Conservation (phyloP, 2,329 filamentous ascomycete species). For the Cryphonectria carpinicola region DNA sequence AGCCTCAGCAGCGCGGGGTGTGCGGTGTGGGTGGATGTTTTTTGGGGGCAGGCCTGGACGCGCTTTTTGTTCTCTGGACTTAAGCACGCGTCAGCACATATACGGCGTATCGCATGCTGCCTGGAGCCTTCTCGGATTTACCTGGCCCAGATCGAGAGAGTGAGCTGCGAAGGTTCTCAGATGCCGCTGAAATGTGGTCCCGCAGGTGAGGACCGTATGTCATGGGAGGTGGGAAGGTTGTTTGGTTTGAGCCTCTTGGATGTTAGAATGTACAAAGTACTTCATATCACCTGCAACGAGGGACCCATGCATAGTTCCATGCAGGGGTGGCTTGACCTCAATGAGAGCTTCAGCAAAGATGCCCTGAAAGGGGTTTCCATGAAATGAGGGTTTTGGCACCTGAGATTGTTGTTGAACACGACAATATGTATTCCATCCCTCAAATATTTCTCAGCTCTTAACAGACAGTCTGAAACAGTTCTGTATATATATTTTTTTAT, state of each 20-base stretch:
- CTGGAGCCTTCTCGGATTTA: neutral
- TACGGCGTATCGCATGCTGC: neutral
- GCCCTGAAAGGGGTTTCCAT: neutral
- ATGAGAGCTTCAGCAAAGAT: neutral
- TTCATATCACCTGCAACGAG: neutral
- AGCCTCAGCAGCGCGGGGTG: slow-evolving; percentile 15
- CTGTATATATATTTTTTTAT: no score
- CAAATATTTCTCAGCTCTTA: neutral
- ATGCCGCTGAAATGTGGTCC: neutral
- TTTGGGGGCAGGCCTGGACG: slow-evolving; percentile 9
- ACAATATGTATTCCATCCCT: neutral
- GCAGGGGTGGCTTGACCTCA: neutral
- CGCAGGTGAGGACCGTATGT: no score
- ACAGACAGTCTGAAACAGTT: neutral
- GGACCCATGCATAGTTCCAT: neutral
- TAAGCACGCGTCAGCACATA: slow-evolving; percentile 15
- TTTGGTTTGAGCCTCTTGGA: slow-evolving; percentile 3
- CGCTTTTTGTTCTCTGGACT: slow-evolving; percentile 2
- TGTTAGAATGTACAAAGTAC: slow-evolving; percentile 2
- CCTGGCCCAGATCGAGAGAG: neutral
- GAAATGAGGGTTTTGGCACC: neutral
- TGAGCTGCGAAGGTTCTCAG: neutral
- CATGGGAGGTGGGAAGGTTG: slow-evolving; percentile 1
- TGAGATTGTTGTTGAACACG: neutral
- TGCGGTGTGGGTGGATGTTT: slow-evolving; percentile 22